Evolutionary conservation across 352 stramenopile genomes (phyloP).

Genomic region (Pythium vanterpoolii): DNA sequence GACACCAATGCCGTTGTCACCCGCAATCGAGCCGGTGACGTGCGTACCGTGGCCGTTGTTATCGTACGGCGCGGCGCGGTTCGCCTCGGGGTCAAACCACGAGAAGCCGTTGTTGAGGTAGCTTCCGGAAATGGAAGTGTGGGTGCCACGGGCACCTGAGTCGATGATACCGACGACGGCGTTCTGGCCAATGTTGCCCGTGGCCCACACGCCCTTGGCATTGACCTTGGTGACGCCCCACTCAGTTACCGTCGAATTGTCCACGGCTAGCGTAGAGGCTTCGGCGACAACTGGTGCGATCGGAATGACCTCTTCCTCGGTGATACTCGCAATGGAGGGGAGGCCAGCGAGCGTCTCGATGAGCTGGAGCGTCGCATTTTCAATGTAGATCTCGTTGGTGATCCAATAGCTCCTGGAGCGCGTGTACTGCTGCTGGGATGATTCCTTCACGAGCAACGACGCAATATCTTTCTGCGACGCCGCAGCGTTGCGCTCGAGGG

Average conservation of each 20-base stretch:
- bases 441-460: constrained; percentile 10
- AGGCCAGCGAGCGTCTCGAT: constrained; percentile 6
- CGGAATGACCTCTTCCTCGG: constrained; percentile 8
- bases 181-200: constrained; percentile 20
- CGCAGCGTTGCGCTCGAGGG: constrained; percentile 12
- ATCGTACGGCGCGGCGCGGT: constrained; percentile 21
- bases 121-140: constrained; percentile 23
- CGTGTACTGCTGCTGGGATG: constrained; percentile 1
- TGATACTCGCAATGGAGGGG: constrained; percentile 1
- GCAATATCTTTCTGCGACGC: constrained; percentile 11
- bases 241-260: constrained; percentile 1
- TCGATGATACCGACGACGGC: constrained; percentile 31
- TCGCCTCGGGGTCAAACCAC: constrained; percentile 31
- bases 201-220: constrained; percentile 24
- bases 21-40: constrained; percentile 26
- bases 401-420: constrained; percentile 21
- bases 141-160: constrained; percentile 24
- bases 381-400: constrained; percentile 24
- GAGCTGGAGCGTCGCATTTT: constrained; percentile 5
- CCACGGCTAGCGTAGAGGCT: not conserved
- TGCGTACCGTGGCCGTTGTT: constrained; percentile 25
- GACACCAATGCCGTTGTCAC: constrained; percentile 32
- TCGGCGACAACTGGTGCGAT: not conserved
- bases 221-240: constrained; percentile 29
- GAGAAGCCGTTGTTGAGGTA: constrained; percentile 12